Conservation (phyloP, 176 grass and related monocot genomes). For the Bromus sterilis region DNA sequence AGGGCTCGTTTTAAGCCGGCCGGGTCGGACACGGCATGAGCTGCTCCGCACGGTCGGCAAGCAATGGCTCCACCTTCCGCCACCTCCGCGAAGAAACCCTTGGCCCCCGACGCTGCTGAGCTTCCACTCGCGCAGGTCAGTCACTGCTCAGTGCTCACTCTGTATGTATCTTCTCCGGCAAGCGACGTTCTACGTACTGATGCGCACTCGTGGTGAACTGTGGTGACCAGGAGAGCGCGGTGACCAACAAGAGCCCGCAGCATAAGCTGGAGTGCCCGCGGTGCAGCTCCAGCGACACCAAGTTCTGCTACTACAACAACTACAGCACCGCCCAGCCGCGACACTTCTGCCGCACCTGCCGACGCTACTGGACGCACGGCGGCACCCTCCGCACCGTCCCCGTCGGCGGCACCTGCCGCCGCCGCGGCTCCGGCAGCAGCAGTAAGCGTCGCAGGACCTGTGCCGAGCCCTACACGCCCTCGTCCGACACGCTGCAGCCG, state of each 20-base stretch:
- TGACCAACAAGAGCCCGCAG: neutral
- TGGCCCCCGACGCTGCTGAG: neutral
- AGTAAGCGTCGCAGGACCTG: conserved; percentile 51
- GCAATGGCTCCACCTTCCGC: conserved; percentile 30
- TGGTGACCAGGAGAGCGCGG: neutral
- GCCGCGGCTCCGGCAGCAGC: neutral
- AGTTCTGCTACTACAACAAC: conserved; percentile 99
- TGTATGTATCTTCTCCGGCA: neutral
- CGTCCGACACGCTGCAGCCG: neutral
- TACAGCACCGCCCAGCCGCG: conserved; percentile 86
- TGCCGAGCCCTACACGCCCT: neutral
- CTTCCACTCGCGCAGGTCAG: conserved; percentile 4
- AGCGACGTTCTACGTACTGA: neutral
- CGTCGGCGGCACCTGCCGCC: conserved; percentile 52
- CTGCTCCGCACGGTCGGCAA: neutral
- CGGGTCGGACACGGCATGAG: conserved; percentile 12
- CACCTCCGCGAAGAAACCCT: conserved; percentile 10
- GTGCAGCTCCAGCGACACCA: conserved; percentile 71
- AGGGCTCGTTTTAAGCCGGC: neutral
- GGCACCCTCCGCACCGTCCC: conserved; percentile 83
- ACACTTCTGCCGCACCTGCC: conserved; percentile 84
- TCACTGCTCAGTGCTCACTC: neutral
- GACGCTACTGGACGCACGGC: conserved; percentile 87
- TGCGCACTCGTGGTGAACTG: neutral
- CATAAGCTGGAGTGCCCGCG: conserved; percentile 61